Conservation (phyloP, 108 stramenopile species). For the Fragilariopsis cylindrus region DNA sequence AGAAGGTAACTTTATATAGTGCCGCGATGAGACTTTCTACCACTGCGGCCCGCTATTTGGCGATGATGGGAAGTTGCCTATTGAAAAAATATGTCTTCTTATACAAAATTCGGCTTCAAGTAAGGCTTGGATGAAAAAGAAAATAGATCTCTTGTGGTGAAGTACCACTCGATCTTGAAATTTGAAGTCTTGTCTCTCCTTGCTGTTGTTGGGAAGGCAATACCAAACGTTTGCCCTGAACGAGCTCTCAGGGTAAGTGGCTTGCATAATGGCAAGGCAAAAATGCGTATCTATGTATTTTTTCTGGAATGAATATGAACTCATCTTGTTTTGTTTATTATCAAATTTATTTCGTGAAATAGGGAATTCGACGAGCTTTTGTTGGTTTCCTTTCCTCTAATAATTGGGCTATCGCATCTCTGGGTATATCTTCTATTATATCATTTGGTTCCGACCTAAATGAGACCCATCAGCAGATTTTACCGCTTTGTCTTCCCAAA, state of each 20-base stretch:
- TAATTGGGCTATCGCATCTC: constrained; percentile 1
- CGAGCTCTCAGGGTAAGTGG: constrained; percentile 3
- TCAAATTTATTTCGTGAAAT: not conserved
- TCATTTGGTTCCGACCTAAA: constrained; percentile 6
- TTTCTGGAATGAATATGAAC: too few species aligned
- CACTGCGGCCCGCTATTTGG: constrained; percentile 1
- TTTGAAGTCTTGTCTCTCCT: constrained; percentile 6
- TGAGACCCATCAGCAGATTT: constrained; percentile 12
- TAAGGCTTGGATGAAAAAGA: not conserved
- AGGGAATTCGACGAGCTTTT: constrained; percentile 7
- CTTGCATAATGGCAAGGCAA: not conserved
- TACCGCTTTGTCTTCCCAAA: constrained; percentile 2
- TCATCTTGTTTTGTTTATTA: not conserved
- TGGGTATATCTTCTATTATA: constrained; percentile 13
- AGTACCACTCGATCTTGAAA: constrained; percentile 8
- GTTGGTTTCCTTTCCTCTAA: not conserved
- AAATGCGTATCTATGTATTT: not conserved
- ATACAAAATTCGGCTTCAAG: not conserved
- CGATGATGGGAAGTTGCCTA: constrained; percentile 1
- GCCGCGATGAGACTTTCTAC: constrained; percentile 12
- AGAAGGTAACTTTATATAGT: not conserved
- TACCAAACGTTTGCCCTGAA: constrained; percentile 1
- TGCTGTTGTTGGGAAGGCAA: not conserved
- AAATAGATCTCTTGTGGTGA: not conserved
- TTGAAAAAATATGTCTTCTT: constrained; percentile 1